Evolutionary conservation across 768 basidiomycete species (phyloP).

Genomic region (Suillus clintonianus): DNA sequence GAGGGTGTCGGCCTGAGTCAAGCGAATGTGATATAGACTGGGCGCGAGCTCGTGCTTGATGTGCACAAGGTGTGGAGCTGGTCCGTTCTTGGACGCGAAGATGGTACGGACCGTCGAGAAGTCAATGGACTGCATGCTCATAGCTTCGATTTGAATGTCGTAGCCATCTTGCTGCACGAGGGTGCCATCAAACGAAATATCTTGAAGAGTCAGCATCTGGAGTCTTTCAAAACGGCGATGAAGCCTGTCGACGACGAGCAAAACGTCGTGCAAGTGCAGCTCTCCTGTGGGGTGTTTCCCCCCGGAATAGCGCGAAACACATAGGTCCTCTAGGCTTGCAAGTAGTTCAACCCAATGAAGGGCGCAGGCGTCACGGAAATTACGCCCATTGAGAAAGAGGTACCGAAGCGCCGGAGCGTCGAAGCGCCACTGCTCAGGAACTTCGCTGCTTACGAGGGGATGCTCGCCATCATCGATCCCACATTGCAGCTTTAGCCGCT

Average conservation of each 20-base stretch:
- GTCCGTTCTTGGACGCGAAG: slow-evolving; percentile 60
- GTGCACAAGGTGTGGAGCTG: slow-evolving; percentile 28
- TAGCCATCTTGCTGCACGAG: not conserved
- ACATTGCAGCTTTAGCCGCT: slow-evolving; percentile 8
- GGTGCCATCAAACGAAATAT: not conserved
- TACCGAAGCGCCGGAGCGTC: not conserved
- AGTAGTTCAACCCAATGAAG: not conserved
- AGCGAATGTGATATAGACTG: not conserved
- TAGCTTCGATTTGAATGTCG: slow-evolving; percentile 8
- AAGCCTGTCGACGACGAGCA: not conserved
- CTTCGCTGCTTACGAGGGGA: not conserved
- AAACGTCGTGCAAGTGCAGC: not conserved
- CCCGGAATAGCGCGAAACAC: not conserved
- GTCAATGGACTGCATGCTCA: slow-evolving; percentile 2
- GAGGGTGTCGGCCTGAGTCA: not conserved
- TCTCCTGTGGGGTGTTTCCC: slow-evolving; percentile 1
- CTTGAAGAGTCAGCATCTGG: slow-evolving; percentile 1
- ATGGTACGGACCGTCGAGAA: slow-evolving; percentile 36
- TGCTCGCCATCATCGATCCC: slow-evolving; percentile 8
- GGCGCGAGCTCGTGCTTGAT: not conserved
- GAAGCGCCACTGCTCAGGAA: slow-evolving; percentile 3
- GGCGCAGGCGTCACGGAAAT: slow-evolving; percentile 5
- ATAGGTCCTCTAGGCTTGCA: not conserved
- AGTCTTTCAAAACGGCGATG: not conserved
- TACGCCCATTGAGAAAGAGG: slow-evolving; percentile 8